A percentile compares a stretch with the other conserved stretches of the same genome.
phyloP scores from a whole-genome alignment of 2,329 filamentous ascomycete genomes.

The Alternaria ventricosa region DNA sequence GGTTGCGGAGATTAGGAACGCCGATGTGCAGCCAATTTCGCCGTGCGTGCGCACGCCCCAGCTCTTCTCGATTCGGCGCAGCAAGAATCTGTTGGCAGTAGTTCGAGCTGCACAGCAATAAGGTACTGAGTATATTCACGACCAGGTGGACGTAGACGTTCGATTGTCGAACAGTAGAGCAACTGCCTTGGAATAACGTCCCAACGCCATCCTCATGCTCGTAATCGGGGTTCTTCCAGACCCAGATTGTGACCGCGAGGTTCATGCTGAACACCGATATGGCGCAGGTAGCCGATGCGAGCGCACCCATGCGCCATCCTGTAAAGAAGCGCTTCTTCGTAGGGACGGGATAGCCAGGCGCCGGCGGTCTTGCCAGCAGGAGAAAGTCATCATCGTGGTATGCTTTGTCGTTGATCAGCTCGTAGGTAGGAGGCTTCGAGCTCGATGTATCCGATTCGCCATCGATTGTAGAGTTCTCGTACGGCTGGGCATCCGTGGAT shows the following conservation, averaged over 20 bases:
- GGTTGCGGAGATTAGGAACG: constrained; percentile 41
- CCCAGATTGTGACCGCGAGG: neutral
- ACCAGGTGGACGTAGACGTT: constrained; percentile 50
- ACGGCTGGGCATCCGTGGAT: neutral
- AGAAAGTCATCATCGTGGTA: neutral
- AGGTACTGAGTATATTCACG: constrained; percentile 55
- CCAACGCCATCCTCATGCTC: neutral
- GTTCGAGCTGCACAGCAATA: constrained; percentile 31
- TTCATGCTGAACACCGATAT: neutral
- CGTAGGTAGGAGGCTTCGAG: neutral
- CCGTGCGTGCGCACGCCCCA: constrained; percentile 28
- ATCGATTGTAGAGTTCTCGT: neutral
- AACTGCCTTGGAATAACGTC: neutral
- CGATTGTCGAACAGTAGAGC: neutral
- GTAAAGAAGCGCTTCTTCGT: neutral
- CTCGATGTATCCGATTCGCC: neutral
- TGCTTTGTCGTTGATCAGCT: neutral
- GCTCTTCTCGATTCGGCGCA: constrained; percentile 28
- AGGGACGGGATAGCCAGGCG: neutral
- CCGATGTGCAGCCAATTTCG: constrained; percentile 52
- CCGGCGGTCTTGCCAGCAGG: neutral
- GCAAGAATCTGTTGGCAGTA: constrained; percentile 37
- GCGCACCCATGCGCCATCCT: neutral
- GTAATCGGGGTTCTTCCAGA: neutral
- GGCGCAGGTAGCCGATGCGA: neutral